phyloP scores from a whole-genome alignment of 179 eudicot genomes.

The Patellifolia procumbens region DNA sequence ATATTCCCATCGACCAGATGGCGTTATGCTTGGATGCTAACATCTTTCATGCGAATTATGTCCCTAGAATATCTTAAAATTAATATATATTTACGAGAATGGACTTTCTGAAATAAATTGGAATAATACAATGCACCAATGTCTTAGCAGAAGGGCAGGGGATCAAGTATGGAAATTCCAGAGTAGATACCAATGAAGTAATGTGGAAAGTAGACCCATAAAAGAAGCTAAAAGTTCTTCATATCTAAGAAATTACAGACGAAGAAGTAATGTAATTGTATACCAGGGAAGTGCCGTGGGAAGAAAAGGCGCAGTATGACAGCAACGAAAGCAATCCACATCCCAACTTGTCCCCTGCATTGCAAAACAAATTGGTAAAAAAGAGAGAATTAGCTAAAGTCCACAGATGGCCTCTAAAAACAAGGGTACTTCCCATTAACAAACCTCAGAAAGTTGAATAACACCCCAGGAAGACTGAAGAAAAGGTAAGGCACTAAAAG shows the following conservation, averaged over 20 bases:
- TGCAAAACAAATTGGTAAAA: neutral
- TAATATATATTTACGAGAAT: neutral
- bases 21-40: too few relatives aligned
- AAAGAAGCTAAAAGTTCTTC: neutral
- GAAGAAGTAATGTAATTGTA: neutral
- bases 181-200: neutral
- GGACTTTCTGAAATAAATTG: neutral
- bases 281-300: conserved; percentile 66
- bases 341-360: conserved; percentile 85
- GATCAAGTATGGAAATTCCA: too few relatives aligned
- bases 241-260: neutral
- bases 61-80: too few relatives aligned
- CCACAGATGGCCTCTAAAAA: neutral
- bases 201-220: neutral
- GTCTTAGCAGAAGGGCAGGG: neutral
- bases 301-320: conserved; percentile 82
- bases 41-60: too few relatives aligned
- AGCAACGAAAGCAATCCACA: conserved; percentile 81
- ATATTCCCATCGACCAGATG: too few relatives aligned
- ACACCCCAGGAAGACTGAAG: conserved; percentile 67
- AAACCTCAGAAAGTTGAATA: conserved; percentile 65
- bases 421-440: neutral
- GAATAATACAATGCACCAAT: neutral
- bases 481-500: conserved; percentile 83
- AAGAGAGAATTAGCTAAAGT: neutral